These are phyloP conservation scores for Leccinum fuscescens DNA, from an alignment of 1,284 basidiomycete genomes.

Conservation along the genomic window DNA sequence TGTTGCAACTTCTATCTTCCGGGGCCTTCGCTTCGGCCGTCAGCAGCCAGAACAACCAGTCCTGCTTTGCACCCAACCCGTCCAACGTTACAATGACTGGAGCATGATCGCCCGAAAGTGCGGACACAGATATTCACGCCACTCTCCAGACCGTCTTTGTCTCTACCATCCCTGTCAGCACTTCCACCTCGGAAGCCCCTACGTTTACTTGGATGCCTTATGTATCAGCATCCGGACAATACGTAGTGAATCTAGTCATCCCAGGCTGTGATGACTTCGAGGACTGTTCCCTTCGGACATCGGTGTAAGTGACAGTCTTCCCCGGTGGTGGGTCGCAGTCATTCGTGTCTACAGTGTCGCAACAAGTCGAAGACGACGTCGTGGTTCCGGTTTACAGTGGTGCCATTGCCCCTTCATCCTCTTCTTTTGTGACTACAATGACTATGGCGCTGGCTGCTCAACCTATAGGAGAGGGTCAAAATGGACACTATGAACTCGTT, in stretches of 20 bases:
- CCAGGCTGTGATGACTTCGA: slow-evolving; percentile 84
- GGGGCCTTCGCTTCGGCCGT: slow-evolving; percentile 84
- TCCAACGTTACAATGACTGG: slow-evolving; percentile 67
- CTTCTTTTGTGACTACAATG: slow-evolving; percentile 74
- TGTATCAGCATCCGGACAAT: slow-evolving; percentile 83
- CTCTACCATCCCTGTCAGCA: slow-evolving; percentile 66
- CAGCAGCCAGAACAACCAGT: slow-evolving; percentile 55
- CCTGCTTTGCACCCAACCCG: slow-evolving; percentile 73
- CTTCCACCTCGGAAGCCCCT: slow-evolving; percentile 58
- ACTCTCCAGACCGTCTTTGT: slow-evolving; percentile 78
- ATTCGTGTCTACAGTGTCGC: slow-evolving; percentile 67
- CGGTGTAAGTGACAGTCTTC: slow-evolving; percentile 81
- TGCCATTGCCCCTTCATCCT: slow-evolving; percentile 71
- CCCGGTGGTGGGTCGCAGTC: slow-evolving; percentile 68
- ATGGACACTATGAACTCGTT: slow-evolving; percentile 73
- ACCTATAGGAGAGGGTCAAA: slow-evolving; percentile 58
- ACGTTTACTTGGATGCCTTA: slow-evolving; percentile 89
- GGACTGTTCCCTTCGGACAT: slow-evolving; percentile 80
- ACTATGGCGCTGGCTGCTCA: slow-evolving; percentile 64
- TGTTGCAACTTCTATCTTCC: slow-evolving; percentile 87
- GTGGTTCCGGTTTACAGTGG: slow-evolving; percentile 75
- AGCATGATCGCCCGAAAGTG: slow-evolving; percentile 63
- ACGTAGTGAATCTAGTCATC: slow-evolving; percentile 81
- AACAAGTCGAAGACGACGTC: slow-evolving; percentile 70
- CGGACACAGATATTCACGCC: slow-evolving; percentile 72